Base-by-base conservation (phyloP, 164 flowering plant species). In the Vitis rupestris region DNA sequence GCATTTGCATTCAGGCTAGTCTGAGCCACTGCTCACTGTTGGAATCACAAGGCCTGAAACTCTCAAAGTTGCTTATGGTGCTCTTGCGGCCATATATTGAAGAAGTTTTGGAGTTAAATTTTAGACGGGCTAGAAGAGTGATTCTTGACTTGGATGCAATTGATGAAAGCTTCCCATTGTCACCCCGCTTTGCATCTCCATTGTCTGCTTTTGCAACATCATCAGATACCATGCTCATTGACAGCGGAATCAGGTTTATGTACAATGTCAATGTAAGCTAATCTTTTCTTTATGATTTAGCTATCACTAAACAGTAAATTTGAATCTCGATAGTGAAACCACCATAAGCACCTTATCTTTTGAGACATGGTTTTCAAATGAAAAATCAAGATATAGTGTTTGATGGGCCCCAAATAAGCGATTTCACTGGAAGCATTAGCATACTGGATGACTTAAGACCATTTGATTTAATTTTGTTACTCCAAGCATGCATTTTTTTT, bases 51-150 rank as follows among this genome's bases (percentile, higher is more conserved):
- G 99, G 94, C 59, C 79, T 95, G 47, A 91, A 87, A 76, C 84
- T 95, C 63, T 86, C 88, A 14, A 88, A 90, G 80, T 77, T 95
- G 79, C 90, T 95, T 69, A 74, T 90, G 76, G 94, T 91, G 76
- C 97, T 93, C 29, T 76, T 95, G 79, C 81, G 83, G 19, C 98
- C 97, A 14, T 95, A 88, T 64, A 72, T 93, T 67, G 99, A 93
- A 77, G 99, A 95, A 74, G 98, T 91, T 59, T 69, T 95, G 23
- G 98, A 95, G 74, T 76, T 84, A 83, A 95, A 93, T 65, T 90
- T 90, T 69, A 83, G 87, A 81, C 79, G 97, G 68, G 97, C 92
- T 30, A 83, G 94, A 80, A 89, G 77, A 79, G 71, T 75, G 64
- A 77, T 86, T 74, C 82, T 90, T 56, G 87, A 91, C 53, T 71